A percentile compares a stretch with the other conserved stretches of the same genome.
These are phyloP conservation scores for Phytophthora pluvialis DNA, from an alignment of 352 stramenopile species.

Conservation along the genomic window DNA sequence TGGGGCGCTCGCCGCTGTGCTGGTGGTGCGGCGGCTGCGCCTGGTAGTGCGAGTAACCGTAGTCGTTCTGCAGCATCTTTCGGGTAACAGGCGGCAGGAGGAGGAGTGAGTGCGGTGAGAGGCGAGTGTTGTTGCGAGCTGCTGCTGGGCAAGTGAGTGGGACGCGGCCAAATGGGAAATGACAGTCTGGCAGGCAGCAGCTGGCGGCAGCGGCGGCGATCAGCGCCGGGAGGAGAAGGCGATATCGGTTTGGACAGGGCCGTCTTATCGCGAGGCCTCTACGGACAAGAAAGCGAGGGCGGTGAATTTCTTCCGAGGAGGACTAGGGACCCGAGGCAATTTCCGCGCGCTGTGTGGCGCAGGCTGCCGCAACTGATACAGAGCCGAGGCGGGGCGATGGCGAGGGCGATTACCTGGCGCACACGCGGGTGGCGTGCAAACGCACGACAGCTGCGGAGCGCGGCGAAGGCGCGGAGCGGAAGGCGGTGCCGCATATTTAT, in stretches of 20 bases:
- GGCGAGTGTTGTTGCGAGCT: constrained; percentile 1
- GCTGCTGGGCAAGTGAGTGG: constrained; percentile 27
- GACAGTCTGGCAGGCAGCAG: constrained; percentile 68
- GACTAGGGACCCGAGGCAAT: constrained; percentile 23
- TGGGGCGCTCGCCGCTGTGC: constrained; percentile 64
- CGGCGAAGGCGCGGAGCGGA: neutral
- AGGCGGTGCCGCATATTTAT: neutral
- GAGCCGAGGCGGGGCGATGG: constrained; percentile 3
- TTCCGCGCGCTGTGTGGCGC: constrained; percentile 3
- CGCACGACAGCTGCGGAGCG: constrained; percentile 28
- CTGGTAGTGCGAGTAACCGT: constrained; percentile 65
- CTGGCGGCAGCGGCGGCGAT: constrained; percentile 33
- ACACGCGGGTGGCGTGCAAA: constrained; percentile 17
- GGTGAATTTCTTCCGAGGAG: constrained; percentile 26
- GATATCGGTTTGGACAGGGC: constrained; percentile 10
- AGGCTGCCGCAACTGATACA: constrained; percentile 23
- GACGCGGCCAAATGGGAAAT: constrained; percentile 77
- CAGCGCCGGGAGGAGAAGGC: neutral
- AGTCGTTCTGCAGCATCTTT: constrained; percentile 67
- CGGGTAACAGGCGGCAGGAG: constrained; percentile 4
- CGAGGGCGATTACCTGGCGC: constrained; percentile 20
- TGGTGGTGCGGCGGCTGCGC: constrained; percentile 46
- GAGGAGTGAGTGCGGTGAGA: constrained; percentile 8
- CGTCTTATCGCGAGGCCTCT: constrained; percentile 46
- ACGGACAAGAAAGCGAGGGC: constrained; percentile 41